phyloP scores from a whole-genome alignment of 257 asterid species.

The Schizonepeta tenuifolia region DNA sequence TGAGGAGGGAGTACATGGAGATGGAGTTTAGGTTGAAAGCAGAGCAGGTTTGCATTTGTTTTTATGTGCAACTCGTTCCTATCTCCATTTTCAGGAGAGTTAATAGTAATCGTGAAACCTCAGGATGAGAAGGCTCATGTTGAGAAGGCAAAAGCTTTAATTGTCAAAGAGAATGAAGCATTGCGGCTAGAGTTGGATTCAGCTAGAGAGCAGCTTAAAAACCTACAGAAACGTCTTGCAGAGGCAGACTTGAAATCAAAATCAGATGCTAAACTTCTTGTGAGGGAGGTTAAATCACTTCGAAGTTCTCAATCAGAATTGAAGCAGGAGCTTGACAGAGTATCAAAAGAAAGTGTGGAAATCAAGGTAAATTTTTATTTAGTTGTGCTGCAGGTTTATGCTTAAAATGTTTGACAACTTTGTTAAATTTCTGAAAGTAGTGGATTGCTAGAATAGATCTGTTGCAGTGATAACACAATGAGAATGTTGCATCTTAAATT shows the following conservation, averaged over 20 bases:
- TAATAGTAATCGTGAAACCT: constrained; percentile 25
- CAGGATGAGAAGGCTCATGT: constrained; percentile 53
- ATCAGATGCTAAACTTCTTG: constrained; percentile 55
- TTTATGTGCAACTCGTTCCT: constrained; percentile 19
- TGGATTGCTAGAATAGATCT: not conserved
- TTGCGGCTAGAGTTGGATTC: constrained; percentile 53
- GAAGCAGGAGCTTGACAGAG: constrained; percentile 54
- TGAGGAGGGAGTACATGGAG: constrained; percentile 56
- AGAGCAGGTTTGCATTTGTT: constrained; percentile 53
- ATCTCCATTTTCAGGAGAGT: constrained; percentile 8
- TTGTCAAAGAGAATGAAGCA: constrained; percentile 50
- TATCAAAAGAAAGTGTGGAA: constrained; percentile 53
- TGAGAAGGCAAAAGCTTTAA: constrained; percentile 41
- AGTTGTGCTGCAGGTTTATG: constrained; percentile 12
- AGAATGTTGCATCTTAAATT: not conserved
- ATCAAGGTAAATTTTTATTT: constrained; percentile 44
- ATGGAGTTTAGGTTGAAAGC: constrained; percentile 54
- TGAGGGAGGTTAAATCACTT: constrained; percentile 67
- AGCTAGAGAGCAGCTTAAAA: constrained; percentile 50
- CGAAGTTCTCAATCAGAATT: constrained; percentile 60
- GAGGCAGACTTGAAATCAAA: constrained; percentile 56
- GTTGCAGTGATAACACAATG: not conserved
- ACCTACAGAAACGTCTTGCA: constrained; percentile 50
- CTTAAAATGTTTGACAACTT: not conserved
- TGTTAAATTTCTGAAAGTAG: not conserved